Evolutionary conservation across 2,329 filamentous ascomycete species (phyloP).

Genomic region (Penicillium palitans): DNA sequence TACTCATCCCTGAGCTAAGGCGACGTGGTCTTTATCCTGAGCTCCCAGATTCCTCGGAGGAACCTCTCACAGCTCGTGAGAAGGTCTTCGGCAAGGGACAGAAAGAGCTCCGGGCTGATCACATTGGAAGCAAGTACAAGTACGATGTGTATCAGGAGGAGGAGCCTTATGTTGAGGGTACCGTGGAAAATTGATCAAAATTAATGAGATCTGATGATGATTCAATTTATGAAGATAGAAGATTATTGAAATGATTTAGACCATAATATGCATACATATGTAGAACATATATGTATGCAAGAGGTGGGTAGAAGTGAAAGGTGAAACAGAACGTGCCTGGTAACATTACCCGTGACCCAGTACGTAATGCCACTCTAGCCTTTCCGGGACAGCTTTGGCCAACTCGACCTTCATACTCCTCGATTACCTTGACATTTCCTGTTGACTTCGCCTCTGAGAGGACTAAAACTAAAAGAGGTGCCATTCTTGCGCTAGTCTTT

Average conservation of each 20-base stretch:
- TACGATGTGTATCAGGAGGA: slow-evolving; percentile 64
- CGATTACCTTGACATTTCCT: slow-evolving; percentile 8
- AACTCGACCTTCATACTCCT: slow-evolving; percentile 18
- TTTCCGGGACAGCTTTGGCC: slow-evolving; percentile 34
- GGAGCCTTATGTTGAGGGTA: slow-evolving; percentile 31
- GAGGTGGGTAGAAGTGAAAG: background rate
- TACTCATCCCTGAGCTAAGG: slow-evolving; percentile 51
- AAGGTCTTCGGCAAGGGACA: slow-evolving; percentile 64
- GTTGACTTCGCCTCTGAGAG: slow-evolving; percentile 9
- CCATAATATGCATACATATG: background rate
- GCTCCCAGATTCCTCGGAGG: slow-evolving; percentile 27
- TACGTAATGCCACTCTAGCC: slow-evolving; percentile 46
- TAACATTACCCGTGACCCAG: slow-evolving; percentile 19
- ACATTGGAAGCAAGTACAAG: slow-evolving; percentile 60
- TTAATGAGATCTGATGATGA: background rate
- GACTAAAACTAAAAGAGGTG: slow-evolving; percentile 9
- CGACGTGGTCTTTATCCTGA: slow-evolving; percentile 45
- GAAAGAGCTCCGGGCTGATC: slow-evolving; percentile 57
- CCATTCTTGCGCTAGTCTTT: slow-evolving; percentile 15
- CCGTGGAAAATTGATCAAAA: background rate
- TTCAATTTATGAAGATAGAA: background rate
- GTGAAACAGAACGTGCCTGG: slow-evolving; percentile 8
- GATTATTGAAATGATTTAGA: background rate
- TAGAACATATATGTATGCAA: background rate
- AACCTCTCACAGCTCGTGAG: slow-evolving; percentile 54